Base-by-base conservation (phyloP, 192 early-diverging fungal species). In the Haplosporangium gracile region DNA sequence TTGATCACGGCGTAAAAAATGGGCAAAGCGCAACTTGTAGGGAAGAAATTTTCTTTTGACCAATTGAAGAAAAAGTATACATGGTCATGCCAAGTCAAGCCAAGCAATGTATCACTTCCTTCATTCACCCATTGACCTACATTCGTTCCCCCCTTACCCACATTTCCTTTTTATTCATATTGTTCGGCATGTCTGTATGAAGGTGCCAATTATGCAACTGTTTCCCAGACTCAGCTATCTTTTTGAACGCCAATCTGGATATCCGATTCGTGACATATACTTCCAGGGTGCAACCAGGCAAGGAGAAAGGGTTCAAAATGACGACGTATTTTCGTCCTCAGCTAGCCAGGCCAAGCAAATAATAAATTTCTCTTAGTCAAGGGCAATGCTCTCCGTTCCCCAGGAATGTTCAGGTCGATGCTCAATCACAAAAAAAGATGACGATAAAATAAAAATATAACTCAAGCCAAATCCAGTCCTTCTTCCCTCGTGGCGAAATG, bases 151-250 rank as follows among this genome's bases (percentile, higher is more conserved):
- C 10, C 9, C n/a, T 13, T 8, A 32, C 29, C 29, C 60, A 65
- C 60, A 1, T 65, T 32, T 18, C 20, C 3, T 29, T 15, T 65
- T 32, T 13, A 15, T 65, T 26, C 10, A 15, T 13, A 11, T 0
- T 29, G 11, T 65, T 65, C 60, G 60, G 60, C 60, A 65, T 65
- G 60, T 15, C 60, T 65, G 60, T 29, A 65, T 65, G 60, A 65
- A 65, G 60, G 0, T 11, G 13, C 3, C 60, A 65, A 65, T 60
- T 60, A n/a, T 60, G n/a, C n/a, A 29, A 8, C 24, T 55, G 8
- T 15, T 8, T 65, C 29, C 60, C 60, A 10, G 60, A 65, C 60
- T 32, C 29, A 32, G n/a, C 26, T 60, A 36, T 49, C 16, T 51
- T 51, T 18, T n/a, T 26, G 8, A 32, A 65, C 6, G n/a, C 60